phyloP scores from a whole-genome alignment of 1,284 basidiomycete species.

The Bondarzewia mesenterica region DNA sequence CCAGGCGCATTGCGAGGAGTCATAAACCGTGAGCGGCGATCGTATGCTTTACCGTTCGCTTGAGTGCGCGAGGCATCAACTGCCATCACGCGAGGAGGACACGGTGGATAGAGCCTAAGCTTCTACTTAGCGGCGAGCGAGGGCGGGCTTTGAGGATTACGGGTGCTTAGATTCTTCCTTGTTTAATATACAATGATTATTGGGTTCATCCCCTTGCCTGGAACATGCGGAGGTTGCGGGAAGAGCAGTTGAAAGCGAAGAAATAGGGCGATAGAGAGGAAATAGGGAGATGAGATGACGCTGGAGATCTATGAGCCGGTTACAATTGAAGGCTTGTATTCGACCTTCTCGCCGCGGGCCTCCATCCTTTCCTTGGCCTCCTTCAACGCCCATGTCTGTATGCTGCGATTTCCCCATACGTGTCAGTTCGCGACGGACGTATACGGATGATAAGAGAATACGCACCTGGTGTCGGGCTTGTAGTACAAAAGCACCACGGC shows the following conservation, averaged over 20 bases:
- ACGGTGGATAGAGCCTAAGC: too few relatives aligned
- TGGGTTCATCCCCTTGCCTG: neutral
- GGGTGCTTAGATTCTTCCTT: neutral
- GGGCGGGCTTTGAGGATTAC: too few relatives aligned
- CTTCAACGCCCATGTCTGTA: constrained; percentile 84
- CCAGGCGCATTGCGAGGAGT: constrained; percentile 56
- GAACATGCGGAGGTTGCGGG: too few relatives aligned
- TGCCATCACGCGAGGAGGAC: constrained; percentile 13
- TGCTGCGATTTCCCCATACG: constrained; percentile 34
- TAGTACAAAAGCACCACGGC: constrained; percentile 78
- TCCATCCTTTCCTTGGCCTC: constrained; percentile 88
- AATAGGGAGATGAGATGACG: constrained; percentile 4
- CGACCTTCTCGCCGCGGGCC: constrained; percentile 77
- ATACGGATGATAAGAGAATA: constrained; percentile 8
- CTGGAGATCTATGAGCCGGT: neutral
- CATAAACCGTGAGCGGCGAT: neutral
- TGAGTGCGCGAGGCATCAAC: constrained; percentile 23
- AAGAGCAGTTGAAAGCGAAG: too few relatives aligned
- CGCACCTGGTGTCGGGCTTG: constrained; percentile 93
- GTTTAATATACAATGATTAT: neutral
- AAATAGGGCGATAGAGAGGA: neutral
- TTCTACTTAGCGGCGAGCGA: too few relatives aligned
- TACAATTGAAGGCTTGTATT: constrained; percentile 52
- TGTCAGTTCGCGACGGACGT: neutral
- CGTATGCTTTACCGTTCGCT: neutral